A percentile compares a stretch with the other conserved stretches of the same genome.
Evolutionary conservation across 495 filamentous ascomycete genomes (phyloP).

Genomic region (Ascodesmis nigricans): DNA sequence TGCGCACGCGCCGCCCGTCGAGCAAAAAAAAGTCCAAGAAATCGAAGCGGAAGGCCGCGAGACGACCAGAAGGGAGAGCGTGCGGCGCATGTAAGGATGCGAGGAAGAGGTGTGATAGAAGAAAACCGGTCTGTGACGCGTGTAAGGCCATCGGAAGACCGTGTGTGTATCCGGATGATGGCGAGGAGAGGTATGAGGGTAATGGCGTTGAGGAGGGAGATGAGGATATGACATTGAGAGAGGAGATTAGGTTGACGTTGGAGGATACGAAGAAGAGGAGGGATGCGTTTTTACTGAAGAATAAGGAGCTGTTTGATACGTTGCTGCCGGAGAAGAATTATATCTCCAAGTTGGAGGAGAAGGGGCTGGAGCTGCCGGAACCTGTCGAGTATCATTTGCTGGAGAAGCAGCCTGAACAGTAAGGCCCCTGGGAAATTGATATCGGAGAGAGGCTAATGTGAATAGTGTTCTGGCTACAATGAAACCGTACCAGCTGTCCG

Average conservation of each 20-base stretch:
- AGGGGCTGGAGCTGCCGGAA: background rate
- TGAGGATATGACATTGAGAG: slow-evolving; percentile 19
- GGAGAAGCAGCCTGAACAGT: slow-evolving; percentile 29
- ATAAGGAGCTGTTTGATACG: slow-evolving; percentile 32
- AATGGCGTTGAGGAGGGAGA: slow-evolving; percentile 3
- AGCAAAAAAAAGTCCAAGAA: background rate
- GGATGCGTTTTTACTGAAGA: slow-evolving; percentile 30
- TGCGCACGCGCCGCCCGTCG: slow-evolving; percentile 1
- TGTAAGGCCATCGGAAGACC: slow-evolving; percentile 8
- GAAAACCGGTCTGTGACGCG: slow-evolving; percentile 11
- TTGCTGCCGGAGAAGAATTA: slow-evolving; percentile 33
- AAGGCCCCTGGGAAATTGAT: background rate
- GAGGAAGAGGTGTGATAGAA: slow-evolving; percentile 12
- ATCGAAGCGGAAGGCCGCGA: slow-evolving; percentile 6
- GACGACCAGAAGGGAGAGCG: slow-evolving; percentile 9
- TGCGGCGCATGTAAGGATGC: slow-evolving; percentile 8
- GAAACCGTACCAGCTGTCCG: slow-evolving; percentile 42
- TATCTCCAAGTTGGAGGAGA: slow-evolving; percentile 26
- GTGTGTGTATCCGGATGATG: slow-evolving; percentile 23
- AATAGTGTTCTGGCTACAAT: slow-evolving; percentile 28
- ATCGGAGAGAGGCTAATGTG: slow-evolving; percentile 5
- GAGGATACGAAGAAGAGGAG: slow-evolving; percentile 28
- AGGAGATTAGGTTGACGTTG: slow-evolving; percentile 28
- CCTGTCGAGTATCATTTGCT: slow-evolving; percentile 27
- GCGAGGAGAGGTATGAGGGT: slow-evolving; percentile 26